These are phyloP conservation scores for Aspergillus unguis DNA, from an alignment of 2,329 filamentous ascomycete species.

Conservation along the genomic window DNA sequence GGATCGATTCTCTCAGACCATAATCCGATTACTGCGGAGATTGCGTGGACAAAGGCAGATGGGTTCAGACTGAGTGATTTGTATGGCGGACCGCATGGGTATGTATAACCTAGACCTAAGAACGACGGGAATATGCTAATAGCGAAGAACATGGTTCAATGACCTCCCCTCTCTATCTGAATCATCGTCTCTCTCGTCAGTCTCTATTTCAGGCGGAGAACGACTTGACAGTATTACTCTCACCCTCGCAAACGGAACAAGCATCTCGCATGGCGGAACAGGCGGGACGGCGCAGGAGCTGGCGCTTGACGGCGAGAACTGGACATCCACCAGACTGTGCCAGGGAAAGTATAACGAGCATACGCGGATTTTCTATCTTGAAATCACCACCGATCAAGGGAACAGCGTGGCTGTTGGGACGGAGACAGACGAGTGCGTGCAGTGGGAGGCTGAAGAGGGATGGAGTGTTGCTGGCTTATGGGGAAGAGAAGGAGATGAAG, in stretches of 20 bases:
- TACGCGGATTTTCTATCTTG: conserved; percentile 56
- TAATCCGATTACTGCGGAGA: conserved; percentile 51
- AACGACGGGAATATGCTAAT: too few relatives aligned
- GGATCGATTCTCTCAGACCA: conserved; percentile 61
- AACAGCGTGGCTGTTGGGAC: conserved; percentile 47
- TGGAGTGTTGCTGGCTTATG: conserved; percentile 55
- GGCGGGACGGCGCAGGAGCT: conserved; percentile 48
- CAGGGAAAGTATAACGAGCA: conserved; percentile 45
- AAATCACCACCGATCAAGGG: conserved; percentile 52
- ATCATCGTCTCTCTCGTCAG: conserved; percentile 30
- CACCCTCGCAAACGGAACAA: conserved; percentile 49
- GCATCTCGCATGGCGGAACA: conserved; percentile 52
- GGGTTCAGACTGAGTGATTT: conserved; percentile 43
- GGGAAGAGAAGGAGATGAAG: conserved; percentile 53
- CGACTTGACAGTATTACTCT: conserved; percentile 53
- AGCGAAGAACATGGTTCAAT: conserved; percentile 49
- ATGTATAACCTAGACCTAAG: not conserved
- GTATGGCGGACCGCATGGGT: conserved; percentile 28
- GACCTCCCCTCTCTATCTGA: conserved; percentile 40
- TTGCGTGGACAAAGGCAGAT: conserved; percentile 45
- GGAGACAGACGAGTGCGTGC: conserved; percentile 47
- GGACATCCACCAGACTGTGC: conserved; percentile 51
- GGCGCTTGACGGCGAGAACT: conserved; percentile 48
- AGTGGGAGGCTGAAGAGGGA: conserved; percentile 47
- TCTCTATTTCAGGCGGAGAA: conserved; percentile 43